These are phyloP conservation scores for Allomyces arbusculus DNA, from an alignment of 192 early-diverging fungal genomes.

Conservation along the genomic window DNA sequence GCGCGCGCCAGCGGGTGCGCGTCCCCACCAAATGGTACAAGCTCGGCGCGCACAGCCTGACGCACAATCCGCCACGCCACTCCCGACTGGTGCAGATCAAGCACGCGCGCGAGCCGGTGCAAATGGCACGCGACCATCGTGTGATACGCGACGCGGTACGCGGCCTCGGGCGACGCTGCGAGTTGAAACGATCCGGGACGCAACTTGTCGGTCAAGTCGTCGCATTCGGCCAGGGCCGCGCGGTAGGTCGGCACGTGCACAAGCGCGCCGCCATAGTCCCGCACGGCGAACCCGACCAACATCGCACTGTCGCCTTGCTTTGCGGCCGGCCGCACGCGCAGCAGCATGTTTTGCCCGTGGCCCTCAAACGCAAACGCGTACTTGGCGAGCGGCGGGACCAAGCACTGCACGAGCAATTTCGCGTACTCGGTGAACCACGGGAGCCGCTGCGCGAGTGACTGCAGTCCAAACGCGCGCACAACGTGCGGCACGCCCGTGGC, in stretches of 20 bases:
- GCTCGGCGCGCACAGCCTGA: slow-evolving; percentile 9
- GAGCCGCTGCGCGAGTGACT: slow-evolving; percentile 18
- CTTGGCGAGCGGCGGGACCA: slow-evolving; percentile 31
- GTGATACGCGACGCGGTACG: slow-evolving; percentile 38
- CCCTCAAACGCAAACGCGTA: slow-evolving; percentile 48
- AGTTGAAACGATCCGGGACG: no score
- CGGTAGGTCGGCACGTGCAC: slow-evolving; percentile 23
- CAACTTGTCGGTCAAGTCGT: slow-evolving; percentile 4
- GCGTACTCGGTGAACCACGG: slow-evolving; percentile 25
- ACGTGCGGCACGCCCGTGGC: slow-evolving; percentile 6
- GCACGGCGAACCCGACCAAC: slow-evolving; percentile 34
- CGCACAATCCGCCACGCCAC: slow-evolving; percentile 37
- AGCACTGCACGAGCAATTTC: slow-evolving; percentile 25
- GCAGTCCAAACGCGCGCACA: slow-evolving; percentile 20
- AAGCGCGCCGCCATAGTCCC: slow-evolving; percentile 49
- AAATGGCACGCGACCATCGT: slow-evolving; percentile 36
- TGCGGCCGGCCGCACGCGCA: slow-evolving; percentile 20
- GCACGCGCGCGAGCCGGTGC: slow-evolving; percentile 35
- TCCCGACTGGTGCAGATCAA: slow-evolving; percentile 35
- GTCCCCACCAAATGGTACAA: slow-evolving; percentile 15
- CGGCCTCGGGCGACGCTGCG: slow-evolving; percentile 11
- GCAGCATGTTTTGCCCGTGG: slow-evolving; percentile 39
- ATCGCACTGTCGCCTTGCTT: slow-evolving; percentile 10
- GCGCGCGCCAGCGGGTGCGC: slow-evolving; percentile 19
- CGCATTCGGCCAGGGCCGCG: background rate